These are phyloP conservation scores for Rusavskia elegans DNA, from an alignment of 495 filamentous ascomycete genomes.

Conservation along the genomic window DNA sequence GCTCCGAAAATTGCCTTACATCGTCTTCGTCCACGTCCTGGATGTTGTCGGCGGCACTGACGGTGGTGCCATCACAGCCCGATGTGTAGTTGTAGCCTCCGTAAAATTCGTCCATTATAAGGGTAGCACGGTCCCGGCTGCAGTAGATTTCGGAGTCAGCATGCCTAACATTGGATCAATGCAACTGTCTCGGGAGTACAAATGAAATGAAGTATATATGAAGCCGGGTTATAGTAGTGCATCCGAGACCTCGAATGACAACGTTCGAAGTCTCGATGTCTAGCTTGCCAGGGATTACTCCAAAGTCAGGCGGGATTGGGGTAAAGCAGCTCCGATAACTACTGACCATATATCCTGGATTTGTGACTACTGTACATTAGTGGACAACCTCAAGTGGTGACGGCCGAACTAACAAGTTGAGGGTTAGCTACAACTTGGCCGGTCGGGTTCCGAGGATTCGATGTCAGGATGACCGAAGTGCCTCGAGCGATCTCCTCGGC, in stretches of 20 bases:
- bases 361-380: slow-evolving; percentile 28
- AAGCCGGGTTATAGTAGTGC: no score
- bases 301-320: no score
- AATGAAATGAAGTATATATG: no score
- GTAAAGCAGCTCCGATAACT: no score
- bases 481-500: slow-evolving; percentile 79
- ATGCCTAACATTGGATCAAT: no score
- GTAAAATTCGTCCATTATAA: slow-evolving; percentile 96
- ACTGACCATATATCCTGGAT: slow-evolving; percentile 90
- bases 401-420: slow-evolving; percentile 33
- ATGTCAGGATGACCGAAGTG: slow-evolving; percentile 77
- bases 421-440: slow-evolving; percentile 69
- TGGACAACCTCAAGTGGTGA: background rate
- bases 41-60: slow-evolving; percentile 76
- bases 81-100: slow-evolving; percentile 88
- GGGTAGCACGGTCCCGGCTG: slow-evolving; percentile 72
- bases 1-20: no score
- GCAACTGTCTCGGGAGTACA: no score
- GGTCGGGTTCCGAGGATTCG: slow-evolving; percentile 96
- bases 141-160: no score
- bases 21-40: slow-evolving; percentile 54
- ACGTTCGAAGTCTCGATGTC: no score
- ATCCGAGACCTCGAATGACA: no score
- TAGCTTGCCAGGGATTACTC: no score
- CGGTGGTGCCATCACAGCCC: slow-evolving; percentile 74